Evolutionary conservation across 768 basidiomycete species (phyloP).

Genomic region (Leccinum pellstonianum): DNA sequence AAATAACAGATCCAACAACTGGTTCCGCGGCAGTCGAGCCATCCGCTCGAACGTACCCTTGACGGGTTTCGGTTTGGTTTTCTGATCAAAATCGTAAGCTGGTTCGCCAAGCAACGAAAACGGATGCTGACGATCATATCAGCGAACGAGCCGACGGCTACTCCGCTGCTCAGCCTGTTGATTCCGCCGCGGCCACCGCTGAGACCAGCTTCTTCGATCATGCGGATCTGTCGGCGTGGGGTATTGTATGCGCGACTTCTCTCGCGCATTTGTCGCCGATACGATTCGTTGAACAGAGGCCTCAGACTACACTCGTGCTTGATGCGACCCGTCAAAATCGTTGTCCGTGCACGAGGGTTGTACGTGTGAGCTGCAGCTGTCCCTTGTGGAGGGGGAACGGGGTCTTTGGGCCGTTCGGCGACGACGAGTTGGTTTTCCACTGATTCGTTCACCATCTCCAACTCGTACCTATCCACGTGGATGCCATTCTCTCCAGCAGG

Average conservation of each 20-base stretch:
- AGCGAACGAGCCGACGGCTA: slow-evolving; percentile 58
- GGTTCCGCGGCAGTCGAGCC: slow-evolving; percentile 88
- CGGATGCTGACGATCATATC: slow-evolving; percentile 59
- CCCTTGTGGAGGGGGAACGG: neutral
- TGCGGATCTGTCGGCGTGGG: slow-evolving; percentile 61
- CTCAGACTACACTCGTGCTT: slow-evolving; percentile 79
- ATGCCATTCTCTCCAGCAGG: neutral
- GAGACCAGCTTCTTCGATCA: slow-evolving; percentile 71
- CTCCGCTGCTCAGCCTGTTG: slow-evolving; percentile 77
- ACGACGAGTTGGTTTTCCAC: neutral
- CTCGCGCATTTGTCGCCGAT: slow-evolving; percentile 71
- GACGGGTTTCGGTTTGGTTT: slow-evolving; percentile 62
- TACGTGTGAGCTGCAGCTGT: slow-evolving; percentile 22
- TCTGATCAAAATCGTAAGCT: slow-evolving; percentile 33
- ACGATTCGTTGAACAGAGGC: slow-evolving; percentile 64
- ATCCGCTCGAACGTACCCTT: slow-evolving; percentile 83
- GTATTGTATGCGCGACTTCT: slow-evolving; percentile 66
- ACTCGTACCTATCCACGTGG: neutral
- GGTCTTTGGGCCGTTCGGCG: neutral
- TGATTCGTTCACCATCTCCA: neutral
- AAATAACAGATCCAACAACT: slow-evolving; percentile 84
- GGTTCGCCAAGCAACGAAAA: neutral
- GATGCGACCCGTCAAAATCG: slow-evolving; percentile 74
- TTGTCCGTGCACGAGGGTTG: slow-evolving; percentile 68
- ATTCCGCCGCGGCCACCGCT: slow-evolving; percentile 70